Evolutionary conservation across 306 rosid species (phyloP), one percentile per base, ranked within the genome.

Genomic region (Quercus cerris): DNA sequence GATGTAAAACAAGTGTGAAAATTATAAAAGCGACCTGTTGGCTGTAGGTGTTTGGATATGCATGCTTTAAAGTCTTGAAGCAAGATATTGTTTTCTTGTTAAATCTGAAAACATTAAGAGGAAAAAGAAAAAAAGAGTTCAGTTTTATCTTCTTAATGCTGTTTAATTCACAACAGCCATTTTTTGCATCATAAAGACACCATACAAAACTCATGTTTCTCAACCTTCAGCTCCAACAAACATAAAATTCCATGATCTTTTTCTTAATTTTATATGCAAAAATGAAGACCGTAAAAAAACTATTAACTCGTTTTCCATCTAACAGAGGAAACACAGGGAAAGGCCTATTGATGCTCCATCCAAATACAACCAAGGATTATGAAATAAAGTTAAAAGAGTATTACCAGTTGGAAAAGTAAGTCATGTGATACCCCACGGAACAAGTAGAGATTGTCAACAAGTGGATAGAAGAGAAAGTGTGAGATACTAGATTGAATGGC

Each of bases 321-420:
- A 27, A 25, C 38, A 27, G 41, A 25, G 70, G 41, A 28, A 63
- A 63, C 70, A 63, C 70, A 63, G 3, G 5, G 13, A 67, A 67
- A 8, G 27, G 59, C 56, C 44, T 51, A 30, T 41, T 25, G 38
- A 19, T 38, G 31, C 78, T 57, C 22, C 68, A 33, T 6, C 52
- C 35, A 44, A 70, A 75, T 33, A 59, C 58, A 70, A 77, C 31
- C 33, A 38, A 28, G 11, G 4, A 20, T 4, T 71, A 14, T 14
- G 22, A 64, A 44, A 27, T 7, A 19, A 57, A 41, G 31, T 33
- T 25, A 44, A 69, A 69, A 49, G 59, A 74, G 58, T 20, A 18
- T 87, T 92, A 94, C 98, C 97, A 94, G 79, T 84, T 94, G 98
- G 85, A 92, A 89, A 67, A 89, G 85, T 11, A 94, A 81, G 85